Percentiles rank a stretch among this genome's conserved stretches.
Conservation (phyloP, 2,329 filamentous ascomycete species). For the Talaromyces rugulosus region DNA sequence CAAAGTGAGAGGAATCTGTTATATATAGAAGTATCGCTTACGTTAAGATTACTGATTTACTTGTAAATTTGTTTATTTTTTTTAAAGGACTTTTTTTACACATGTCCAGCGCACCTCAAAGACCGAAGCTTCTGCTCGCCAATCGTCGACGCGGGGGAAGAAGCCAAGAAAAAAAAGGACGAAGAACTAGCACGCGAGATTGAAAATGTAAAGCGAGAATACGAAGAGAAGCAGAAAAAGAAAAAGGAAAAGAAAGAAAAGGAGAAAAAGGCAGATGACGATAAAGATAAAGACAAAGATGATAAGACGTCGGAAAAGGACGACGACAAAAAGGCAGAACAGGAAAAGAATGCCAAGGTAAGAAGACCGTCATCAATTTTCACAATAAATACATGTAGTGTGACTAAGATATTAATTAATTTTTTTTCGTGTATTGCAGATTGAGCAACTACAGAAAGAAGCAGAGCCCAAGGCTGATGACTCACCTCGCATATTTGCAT, state of each 20-base stretch:
- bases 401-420: too few relatives aligned
- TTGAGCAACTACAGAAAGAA: constrained; percentile 31
- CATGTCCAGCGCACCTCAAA: constrained; percentile 77
- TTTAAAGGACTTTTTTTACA: constrained; percentile 67
- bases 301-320: constrained; percentile 18
- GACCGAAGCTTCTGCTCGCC: constrained; percentile 74
- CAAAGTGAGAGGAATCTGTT: constrained; percentile 56
- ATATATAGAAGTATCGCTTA: neutral
- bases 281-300: constrained; percentile 39
- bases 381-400: too few relatives aligned
- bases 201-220: constrained; percentile 48
- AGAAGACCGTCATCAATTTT: neutral
- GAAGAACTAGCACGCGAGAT: constrained; percentile 43
- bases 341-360: constrained; percentile 54
- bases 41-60: neutral
- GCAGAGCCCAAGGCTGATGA: constrained; percentile 49
- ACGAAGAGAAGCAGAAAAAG: constrained; percentile 72
- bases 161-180: constrained; percentile 39
- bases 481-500: constrained; percentile 73
- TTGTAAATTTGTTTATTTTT: neutral
- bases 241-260: constrained; percentile 60
- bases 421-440: constrained; percentile 23
- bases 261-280: constrained; percentile 40
- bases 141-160: constrained; percentile 41
- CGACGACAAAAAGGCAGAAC: constrained; percentile 26